These are phyloP conservation scores for Kodamaea sagamina DNA, from an alignment of 805 yeast genomes.

Conservation along the genomic window DNA sequence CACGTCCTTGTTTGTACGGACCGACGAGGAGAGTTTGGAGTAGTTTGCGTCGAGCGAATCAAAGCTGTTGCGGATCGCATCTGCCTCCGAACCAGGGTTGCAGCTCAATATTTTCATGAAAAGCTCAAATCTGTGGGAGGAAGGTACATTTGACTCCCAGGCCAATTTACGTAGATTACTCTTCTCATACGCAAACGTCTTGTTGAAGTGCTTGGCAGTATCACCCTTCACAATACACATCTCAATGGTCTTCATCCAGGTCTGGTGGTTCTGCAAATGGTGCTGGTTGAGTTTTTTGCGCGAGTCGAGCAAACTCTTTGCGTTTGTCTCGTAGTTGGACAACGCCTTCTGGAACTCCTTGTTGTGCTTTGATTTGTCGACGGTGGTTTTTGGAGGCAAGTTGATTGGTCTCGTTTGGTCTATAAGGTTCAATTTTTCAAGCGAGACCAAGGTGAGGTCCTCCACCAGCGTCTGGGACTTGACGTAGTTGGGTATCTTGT, in stretches of 20 bases:
- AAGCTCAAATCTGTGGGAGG: conserved; percentile 27
- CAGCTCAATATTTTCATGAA: conserved; percentile 27
- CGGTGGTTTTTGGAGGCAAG: conserved; percentile 63
- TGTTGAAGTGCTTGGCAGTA: conserved; percentile 23
- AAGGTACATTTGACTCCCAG: conserved; percentile 41
- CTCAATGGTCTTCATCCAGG: conserved; percentile 29
- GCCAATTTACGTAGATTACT: conserved; percentile 32
- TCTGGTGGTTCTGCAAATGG: conserved; percentile 25
- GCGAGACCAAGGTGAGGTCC: conserved; percentile 60
- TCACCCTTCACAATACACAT: conserved; percentile 17
- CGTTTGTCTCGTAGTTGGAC: conserved; percentile 37
- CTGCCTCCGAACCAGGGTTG: conserved; percentile 18
- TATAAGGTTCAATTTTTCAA: conserved; percentile 55
- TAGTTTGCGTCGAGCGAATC: conserved; percentile 24
- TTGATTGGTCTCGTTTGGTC: conserved; percentile 70
- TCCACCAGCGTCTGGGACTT: conserved; percentile 51
- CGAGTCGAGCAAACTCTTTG: conserved; percentile 26
- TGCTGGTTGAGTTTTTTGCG: conserved; percentile 23
- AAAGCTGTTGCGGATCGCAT: conserved; percentile 22
- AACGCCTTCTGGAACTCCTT: conserved; percentile 52
- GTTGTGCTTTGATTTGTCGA: conserved; percentile 58
- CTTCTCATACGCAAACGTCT: conserved; percentile 30
- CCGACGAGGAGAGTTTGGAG: conserved; percentile 27
- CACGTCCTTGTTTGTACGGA: conserved; percentile 31
- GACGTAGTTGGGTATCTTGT: conserved; percentile 40